Conservation (phyloP, 306 rosid genomes). For the Dryas alaskensis region DNA sequence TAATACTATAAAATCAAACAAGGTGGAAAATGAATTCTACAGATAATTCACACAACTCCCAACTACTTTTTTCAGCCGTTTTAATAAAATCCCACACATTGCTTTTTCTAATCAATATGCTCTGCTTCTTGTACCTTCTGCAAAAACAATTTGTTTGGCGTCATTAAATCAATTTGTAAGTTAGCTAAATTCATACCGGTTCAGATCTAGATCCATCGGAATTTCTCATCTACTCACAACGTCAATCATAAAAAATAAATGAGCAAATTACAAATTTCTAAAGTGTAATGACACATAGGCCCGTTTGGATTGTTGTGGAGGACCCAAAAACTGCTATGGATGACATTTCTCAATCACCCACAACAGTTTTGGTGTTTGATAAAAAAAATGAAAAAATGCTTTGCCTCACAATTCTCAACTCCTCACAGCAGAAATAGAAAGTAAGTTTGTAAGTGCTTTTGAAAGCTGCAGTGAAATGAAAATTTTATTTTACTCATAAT, state of each 20-base stretch:
- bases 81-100: not conserved
- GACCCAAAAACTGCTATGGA: too few relatives aligned
- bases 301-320: too few relatives aligned
- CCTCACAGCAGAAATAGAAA: too few relatives aligned
- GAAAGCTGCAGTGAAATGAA: too few relatives aligned
- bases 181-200: not conserved
- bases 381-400: too few relatives aligned
- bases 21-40: not conserved
- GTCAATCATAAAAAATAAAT: not conserved
- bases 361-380: too few relatives aligned
- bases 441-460: too few relatives aligned
- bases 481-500: too few relatives aligned
- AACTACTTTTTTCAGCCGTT: constrained; percentile 2
- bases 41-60: not conserved
- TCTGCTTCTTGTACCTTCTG: not conserved
- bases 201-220: not conserved
- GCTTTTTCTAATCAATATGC: not conserved
- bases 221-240: not conserved
- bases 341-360: too few relatives aligned
- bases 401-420: too few relatives aligned
- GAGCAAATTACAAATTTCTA: not conserved
- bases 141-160: not conserved
- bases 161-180: not conserved
- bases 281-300: too few relatives aligned
- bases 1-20: not conserved